Evolutionary conservation across 1,284 basidiomycete species (phyloP).

Genomic region (Leucoagaricus sp.): DNA sequence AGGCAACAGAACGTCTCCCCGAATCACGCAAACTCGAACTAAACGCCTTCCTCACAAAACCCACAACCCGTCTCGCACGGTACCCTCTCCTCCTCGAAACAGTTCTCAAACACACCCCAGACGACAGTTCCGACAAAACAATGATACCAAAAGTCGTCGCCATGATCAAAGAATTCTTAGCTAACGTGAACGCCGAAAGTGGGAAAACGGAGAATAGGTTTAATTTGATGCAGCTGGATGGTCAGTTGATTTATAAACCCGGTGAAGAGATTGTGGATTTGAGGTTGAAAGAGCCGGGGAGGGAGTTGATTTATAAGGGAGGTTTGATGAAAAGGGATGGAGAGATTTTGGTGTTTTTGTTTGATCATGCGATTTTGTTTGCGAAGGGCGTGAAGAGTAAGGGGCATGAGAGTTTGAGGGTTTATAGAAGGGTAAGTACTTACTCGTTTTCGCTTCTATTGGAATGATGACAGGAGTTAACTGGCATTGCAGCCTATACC

Average conservation of each 20-base stretch:
- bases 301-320: constrained; percentile 96
- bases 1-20: constrained; percentile 90
- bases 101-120: constrained; percentile 91
- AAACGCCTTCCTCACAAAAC: constrained; percentile 98
- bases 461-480: constrained; percentile 6
- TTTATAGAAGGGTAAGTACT: constrained; percentile 82
- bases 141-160: constrained; percentile 80
- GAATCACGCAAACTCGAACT: constrained; percentile 96
- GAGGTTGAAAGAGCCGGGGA: constrained; percentile 81
- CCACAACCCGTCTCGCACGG: constrained; percentile 94
- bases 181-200: constrained; percentile 88
- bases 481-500: constrained; percentile 79
- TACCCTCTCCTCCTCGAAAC: constrained; percentile 95
- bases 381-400: constrained; percentile 86
- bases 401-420: constrained; percentile 92
- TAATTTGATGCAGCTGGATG: constrained; percentile 88
- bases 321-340: constrained; percentile 90
- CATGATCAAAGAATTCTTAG: constrained; percentile 83
- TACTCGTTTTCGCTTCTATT: background rate
- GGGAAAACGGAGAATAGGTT: constrained; percentile 94
- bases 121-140: constrained; percentile 88
- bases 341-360: constrained; percentile 92
- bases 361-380: constrained; percentile 96
- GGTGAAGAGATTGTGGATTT: constrained; percentile 90
- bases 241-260: constrained; percentile 84